A percentile compares a stretch with the other conserved stretches of the same genome.
Evolutionary conservation across 2,329 filamentous ascomycete genomes (phyloP).

Genomic region (Chaetoscypha palmicola): DNA sequence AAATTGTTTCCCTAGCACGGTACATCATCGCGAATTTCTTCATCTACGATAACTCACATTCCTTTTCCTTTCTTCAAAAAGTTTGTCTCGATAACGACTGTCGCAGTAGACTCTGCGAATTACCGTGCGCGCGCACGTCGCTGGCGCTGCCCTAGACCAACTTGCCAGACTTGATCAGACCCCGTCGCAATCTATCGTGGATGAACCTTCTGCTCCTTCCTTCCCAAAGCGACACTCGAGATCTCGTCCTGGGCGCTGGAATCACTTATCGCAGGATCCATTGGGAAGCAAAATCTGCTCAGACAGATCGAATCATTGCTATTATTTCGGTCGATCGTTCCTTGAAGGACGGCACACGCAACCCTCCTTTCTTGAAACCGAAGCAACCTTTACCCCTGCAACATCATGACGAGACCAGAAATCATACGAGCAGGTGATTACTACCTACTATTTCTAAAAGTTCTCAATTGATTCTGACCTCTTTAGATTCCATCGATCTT

Average conservation of each 20-base stretch:
- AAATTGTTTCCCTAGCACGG: neutral
- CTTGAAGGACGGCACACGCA: conserved; percentile 4
- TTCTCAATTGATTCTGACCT: conserved; percentile 20
- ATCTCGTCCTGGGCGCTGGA: neutral
- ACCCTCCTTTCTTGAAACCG: conserved; percentile 7
- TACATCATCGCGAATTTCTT: neutral
- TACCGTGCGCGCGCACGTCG: neutral
- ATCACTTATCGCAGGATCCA: neutral
- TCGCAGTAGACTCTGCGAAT: neutral
- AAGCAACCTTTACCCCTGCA: conserved; percentile 16
- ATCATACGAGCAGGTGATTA: conserved; percentile 47
- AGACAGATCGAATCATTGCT: conserved; percentile 9
- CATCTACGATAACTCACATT: neutral
- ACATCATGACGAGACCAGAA: conserved; percentile 46
- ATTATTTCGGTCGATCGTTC: conserved; percentile 17
- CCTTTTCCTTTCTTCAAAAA: neutral
- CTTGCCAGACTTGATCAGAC: too few relatives aligned
- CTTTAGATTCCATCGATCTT: conserved; percentile 84
- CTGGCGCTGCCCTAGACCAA: too few relatives aligned
- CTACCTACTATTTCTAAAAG: neutral
- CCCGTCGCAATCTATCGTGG: neutral
- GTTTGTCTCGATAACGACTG: neutral
- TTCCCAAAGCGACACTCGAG: neutral
- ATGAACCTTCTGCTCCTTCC: neutral
- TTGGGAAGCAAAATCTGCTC: conserved; percentile 1